These are phyloP conservation scores for Rhexocercosporidium sp. DNA, from an alignment of 2,329 filamentous ascomycete species.

Conservation along the genomic window DNA sequence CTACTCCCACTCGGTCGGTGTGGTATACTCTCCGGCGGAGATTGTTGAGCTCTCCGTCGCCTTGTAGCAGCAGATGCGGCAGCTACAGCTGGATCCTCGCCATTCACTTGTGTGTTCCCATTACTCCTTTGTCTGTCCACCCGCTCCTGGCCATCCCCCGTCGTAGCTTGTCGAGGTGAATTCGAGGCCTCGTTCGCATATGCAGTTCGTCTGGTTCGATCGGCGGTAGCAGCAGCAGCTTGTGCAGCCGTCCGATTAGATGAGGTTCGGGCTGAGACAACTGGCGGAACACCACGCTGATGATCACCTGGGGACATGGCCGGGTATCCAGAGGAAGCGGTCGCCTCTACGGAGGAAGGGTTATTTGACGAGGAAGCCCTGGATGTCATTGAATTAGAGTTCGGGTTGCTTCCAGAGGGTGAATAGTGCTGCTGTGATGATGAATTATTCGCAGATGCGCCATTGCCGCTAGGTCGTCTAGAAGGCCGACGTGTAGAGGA, in stretches of 20 bases:
- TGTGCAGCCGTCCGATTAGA: slow-evolving; percentile 61
- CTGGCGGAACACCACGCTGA: slow-evolving; percentile 67
- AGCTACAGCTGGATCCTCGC: slow-evolving; percentile 44
- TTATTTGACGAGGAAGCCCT: slow-evolving; percentile 42
- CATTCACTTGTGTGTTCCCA: slow-evolving; percentile 48
- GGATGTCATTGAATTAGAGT: slow-evolving; percentile 24
- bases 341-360: slow-evolving; percentile 46
- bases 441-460: slow-evolving; percentile 41
- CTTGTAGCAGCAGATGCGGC: slow-evolving; percentile 48
- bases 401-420: slow-evolving; percentile 30
- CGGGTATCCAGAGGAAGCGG: slow-evolving; percentile 44
- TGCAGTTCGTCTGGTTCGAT: slow-evolving; percentile 35
- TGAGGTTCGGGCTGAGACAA: slow-evolving; percentile 81
- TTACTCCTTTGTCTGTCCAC: slow-evolving; percentile 44
- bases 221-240: slow-evolving; percentile 43
- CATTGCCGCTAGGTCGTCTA: slow-evolving; percentile 57
- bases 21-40: slow-evolving; percentile 51
- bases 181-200: slow-evolving; percentile 34
- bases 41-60: slow-evolving; percentile 52
- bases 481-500: slow-evolving; percentile 58
- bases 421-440: slow-evolving; percentile 38
- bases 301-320: slow-evolving; percentile 50
- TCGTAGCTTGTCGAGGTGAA: slow-evolving; percentile 32
- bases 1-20: slow-evolving; percentile 47
- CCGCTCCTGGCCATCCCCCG: slow-evolving; percentile 35